Conservation (phyloP, 2,329 filamentous ascomycete genomes). For the Lasiodiplodia citricola region DNA sequence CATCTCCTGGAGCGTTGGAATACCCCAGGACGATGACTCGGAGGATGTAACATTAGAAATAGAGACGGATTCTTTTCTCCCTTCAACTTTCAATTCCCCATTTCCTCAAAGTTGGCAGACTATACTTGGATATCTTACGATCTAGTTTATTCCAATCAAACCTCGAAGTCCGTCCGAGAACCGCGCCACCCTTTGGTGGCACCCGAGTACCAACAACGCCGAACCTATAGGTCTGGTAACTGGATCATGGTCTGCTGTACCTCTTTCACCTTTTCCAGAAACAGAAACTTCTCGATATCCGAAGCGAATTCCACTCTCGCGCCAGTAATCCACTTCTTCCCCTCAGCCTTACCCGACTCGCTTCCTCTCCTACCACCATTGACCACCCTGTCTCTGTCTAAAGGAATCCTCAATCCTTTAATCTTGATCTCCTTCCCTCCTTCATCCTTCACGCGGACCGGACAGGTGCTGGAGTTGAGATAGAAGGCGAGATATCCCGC, state of each 20-base stretch:
- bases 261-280: slow-evolving; percentile 45
- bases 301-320: slow-evolving; percentile 52
- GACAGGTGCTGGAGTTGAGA: slow-evolving; percentile 46
- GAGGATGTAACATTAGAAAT: slow-evolving; percentile 21
- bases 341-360: slow-evolving; percentile 33
- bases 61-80: slow-evolving; percentile 15
- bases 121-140: neutral
- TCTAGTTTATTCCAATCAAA: neutral
- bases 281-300: slow-evolving; percentile 48
- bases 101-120: neutral
- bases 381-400: slow-evolving; percentile 31
- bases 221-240: slow-evolving; percentile 43
- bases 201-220: neutral
- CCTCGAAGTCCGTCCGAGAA: neutral
- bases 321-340: slow-evolving; percentile 48
- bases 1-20: slow-evolving; percentile 6
- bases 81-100: neutral
- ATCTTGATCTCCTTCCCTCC: slow-evolving; percentile 47
- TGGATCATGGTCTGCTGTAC: slow-evolving; percentile 45
- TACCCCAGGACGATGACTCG: neutral
- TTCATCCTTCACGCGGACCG: slow-evolving; percentile 49
- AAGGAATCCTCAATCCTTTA: slow-evolving; percentile 48
- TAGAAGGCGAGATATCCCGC: slow-evolving; percentile 53
- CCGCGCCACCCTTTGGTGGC: neutral
- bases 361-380: slow-evolving; percentile 9